A percentile compares a stretch with the other conserved stretches of the same genome.
These are phyloP conservation scores for Juglanconis sp. DNA, from an alignment of 2,329 filamentous ascomycete genomes.

Conservation along the genomic window DNA sequence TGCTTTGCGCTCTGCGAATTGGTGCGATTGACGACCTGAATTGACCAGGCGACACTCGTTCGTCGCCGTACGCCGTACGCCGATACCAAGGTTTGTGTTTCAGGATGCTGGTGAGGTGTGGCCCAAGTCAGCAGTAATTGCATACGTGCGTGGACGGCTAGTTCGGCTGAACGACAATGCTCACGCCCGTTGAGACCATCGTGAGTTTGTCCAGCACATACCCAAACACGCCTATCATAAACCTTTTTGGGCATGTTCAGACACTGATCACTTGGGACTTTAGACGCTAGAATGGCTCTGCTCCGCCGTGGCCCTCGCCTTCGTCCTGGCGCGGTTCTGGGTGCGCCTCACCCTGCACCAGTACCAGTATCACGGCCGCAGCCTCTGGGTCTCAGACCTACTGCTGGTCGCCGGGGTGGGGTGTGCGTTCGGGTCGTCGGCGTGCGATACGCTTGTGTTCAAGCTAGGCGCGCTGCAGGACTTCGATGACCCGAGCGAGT, in stretches of 20 bases:
- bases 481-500: background rate
- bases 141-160: background rate
- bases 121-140: background rate
- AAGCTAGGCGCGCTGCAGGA: background rate
- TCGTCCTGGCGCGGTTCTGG: slow-evolving; percentile 12
- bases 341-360: slow-evolving; percentile 12
- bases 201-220: background rate
- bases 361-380: background rate
- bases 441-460: slow-evolving; percentile 16
- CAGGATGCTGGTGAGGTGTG: background rate
- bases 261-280: no score
- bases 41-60: no score
- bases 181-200: slow-evolving; percentile 7
- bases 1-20: no score
- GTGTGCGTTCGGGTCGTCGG: slow-evolving; percentile 10
- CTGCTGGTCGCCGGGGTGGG: slow-evolving; percentile 8
- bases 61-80: no score
- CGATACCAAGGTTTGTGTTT: background rate
- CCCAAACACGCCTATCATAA: no score
- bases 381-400: slow-evolving; percentile 10
- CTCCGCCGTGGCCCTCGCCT: slow-evolving; percentile 7
- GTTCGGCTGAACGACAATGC: background rate
- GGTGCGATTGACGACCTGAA: no score
- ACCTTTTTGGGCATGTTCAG: background rate
- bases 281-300: slow-evolving; percentile 14